Evolutionary conservation across 139 green algal species (phyloP).

Genomic region (Volvox africanus): DNA sequence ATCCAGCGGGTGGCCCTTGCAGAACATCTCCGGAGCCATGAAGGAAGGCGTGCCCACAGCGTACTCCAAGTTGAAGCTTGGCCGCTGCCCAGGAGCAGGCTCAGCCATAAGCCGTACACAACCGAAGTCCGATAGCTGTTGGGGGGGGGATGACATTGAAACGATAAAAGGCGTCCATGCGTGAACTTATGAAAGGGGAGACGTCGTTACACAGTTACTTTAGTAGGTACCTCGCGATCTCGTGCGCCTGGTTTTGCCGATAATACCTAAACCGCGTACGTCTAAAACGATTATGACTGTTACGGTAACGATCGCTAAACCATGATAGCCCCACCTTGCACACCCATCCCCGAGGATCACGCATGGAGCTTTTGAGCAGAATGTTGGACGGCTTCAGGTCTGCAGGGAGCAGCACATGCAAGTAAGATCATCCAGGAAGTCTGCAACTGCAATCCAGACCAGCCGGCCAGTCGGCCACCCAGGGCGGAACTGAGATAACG

Average conservation of each 20-base stretch:
- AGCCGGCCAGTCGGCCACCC: too few species aligned
- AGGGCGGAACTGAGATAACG: too few species aligned
- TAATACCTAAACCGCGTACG: too few species aligned
- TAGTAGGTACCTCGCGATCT: too few species aligned
- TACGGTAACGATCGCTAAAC: too few species aligned
- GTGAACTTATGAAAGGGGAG: too few species aligned
- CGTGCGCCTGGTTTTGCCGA: too few species aligned
- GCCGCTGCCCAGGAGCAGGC: not conserved
- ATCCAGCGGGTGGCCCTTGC: slow-evolving; percentile 44
- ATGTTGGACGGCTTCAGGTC: slow-evolving; percentile 79
- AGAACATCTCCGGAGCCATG: slow-evolving; percentile 49
- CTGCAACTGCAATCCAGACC: too few species aligned
- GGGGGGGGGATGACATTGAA: not conserved
- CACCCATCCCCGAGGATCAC: slow-evolving; percentile 61
- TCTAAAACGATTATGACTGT: too few species aligned
- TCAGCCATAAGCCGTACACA: slow-evolving; percentile 38
- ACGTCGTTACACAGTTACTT: too few species aligned
- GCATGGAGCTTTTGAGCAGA: slow-evolving; percentile 59
- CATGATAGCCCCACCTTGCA: slow-evolving; percentile 68
- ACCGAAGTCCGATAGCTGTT: slow-evolving; percentile 81
- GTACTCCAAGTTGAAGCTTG: slow-evolving; percentile 44
- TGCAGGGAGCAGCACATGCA: not conserved
- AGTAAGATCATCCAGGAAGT: too few species aligned
- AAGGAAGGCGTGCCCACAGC: slow-evolving; percentile 42
- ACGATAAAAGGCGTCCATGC: too few species aligned